Base-by-base conservation (phyloP, 306 rosid species). In the Hylodesmum podocarpum region DNA sequence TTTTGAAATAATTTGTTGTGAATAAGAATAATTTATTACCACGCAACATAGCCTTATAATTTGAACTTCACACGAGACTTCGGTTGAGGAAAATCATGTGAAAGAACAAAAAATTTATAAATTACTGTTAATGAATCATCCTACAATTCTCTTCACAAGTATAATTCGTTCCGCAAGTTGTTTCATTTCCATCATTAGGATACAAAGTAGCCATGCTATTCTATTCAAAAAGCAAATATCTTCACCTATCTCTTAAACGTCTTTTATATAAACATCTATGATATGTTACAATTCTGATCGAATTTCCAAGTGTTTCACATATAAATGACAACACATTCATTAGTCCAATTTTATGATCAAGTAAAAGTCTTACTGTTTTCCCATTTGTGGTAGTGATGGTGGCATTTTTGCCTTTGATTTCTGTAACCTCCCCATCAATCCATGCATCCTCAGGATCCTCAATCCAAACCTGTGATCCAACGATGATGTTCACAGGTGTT, bases 391-490 rank as follows among this genome's bases (percentile, higher is more conserved):
- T 64, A 58, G 85, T 16, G 59, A 92, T 79, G 69, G 85, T 88
- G 57, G 87, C 91, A 55, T 74, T 73, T 66, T 43, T 77, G 72
- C 88, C 93, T 8, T 74, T 87, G 82, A 92, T 90, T 79, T 81
- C 67, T 34, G 79, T 87, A 36, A 91, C 96, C 81, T 82, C 83
- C 24, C 96, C 96, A 77, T 91, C 94, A 85, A 86, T 77, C 97
- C 97, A 92, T 53, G 97, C 91, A 54, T 24, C 75, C 77, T 84
- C 90, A 34, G 88, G 87, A 82, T 88, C 93, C 82, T 88, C 97
- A 33, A 83, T 86, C 97, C 97, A 92, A 53, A 88, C 93, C 58
- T 90, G 90, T 75, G 97, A 92, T 85, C 97, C 97, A 73, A 90
- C 96, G 3, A 90, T 88, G 85, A 92, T 92, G 80, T 90, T 90